Evolutionary conservation across 1,284 basidiomycete genomes (phyloP), one percentile per base, ranked within the genome.

Genomic region (Cutaneotrichosporon sp.): DNA sequence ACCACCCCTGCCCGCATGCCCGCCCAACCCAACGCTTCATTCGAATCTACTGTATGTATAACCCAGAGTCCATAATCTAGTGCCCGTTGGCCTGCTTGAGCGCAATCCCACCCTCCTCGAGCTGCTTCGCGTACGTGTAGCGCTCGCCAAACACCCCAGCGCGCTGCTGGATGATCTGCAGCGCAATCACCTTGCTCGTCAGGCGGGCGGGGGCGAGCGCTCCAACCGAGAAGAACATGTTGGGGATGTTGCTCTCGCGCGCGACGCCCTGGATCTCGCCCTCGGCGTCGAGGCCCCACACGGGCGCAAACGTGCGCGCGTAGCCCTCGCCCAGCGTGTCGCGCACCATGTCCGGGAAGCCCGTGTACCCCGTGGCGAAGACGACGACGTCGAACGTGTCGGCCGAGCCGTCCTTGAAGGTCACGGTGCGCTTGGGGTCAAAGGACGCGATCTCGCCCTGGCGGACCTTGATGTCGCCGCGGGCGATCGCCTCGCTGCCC

Each of bases 401-500:
- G 64, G 84, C 83, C 24, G 82, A 84, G 4, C 88, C 88, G 65
- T 91, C 83, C 59, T 84, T 83, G 69, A 91, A 91, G 50, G 81
- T 81, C 14, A 90, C 71, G 0, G n/a, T n/a, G 0, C 84, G 84
- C 13, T 76, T 82, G 65, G 84, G 33, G 33, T 68, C 69, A 50
- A 75, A 74, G 2, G 68, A 65, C 18, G 83, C 80, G 63, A 88
- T 83, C 59, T 82, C 79, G 52, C 87, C 87, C 68, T 83, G 87
- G 77, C 89, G 89, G 50, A 91, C 78, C 74, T 89, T 89, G 78
- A 91, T 89, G 69, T 87, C 86, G 25, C 86, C 85, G 60, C 89
- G 86, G 25, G 86, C 82, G 67, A 91, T 85, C 58, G 85, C 73
- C 71, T 87, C 83, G 60, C 85, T 86, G 24, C 83, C 86, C 59